Evolutionary conservation across 805 yeast genomes (phyloP).

Genomic region (Phaffomyces thermotolerans): DNA sequence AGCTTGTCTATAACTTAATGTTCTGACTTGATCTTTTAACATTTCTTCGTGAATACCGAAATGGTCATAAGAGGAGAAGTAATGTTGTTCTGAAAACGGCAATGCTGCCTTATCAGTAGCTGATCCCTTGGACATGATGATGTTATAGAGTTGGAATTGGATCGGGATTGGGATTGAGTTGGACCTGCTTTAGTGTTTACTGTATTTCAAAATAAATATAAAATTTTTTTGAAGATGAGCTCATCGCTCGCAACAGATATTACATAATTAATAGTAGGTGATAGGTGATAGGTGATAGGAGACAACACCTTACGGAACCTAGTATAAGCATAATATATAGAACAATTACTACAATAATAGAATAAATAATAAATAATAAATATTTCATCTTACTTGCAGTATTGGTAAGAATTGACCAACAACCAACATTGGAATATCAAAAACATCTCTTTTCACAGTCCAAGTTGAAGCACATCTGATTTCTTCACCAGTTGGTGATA

Average conservation of each 20-base stretch:
- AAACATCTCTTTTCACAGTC: slow-evolving; percentile 79
- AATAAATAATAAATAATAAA: neutral
- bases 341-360: neutral
- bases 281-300: too few relatives aligned
- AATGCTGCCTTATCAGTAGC: slow-evolving; percentile 64
- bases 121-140: slow-evolving; percentile 22
- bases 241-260: too few relatives aligned
- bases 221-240: too few relatives aligned
- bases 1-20: slow-evolving; percentile 85
- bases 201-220: too few relatives aligned
- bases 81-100: slow-evolving; percentile 81
- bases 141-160: too few relatives aligned
- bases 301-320: too few relatives aligned
- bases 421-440: slow-evolving; percentile 77
- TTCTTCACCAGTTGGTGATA: slow-evolving; percentile 30
- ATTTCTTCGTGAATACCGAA: slow-evolving; percentile 98
- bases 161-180: too few relatives aligned
- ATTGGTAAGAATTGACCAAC: slow-evolving; percentile 78
- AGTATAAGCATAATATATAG: neutral
- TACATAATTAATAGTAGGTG: too few relatives aligned
- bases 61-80: slow-evolving; percentile 92
- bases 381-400: slow-evolving; percentile 24
- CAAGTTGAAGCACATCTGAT: slow-evolving; percentile 72
- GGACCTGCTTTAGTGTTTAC: too few relatives aligned
- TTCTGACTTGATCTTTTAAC: slow-evolving; percentile 93